A percentile compares a stretch with the other conserved stretches of the same genome.
phyloP scores from a whole-genome alignment of 2,329 filamentous ascomycete species.

The Arthrobotrys conoides region DNA sequence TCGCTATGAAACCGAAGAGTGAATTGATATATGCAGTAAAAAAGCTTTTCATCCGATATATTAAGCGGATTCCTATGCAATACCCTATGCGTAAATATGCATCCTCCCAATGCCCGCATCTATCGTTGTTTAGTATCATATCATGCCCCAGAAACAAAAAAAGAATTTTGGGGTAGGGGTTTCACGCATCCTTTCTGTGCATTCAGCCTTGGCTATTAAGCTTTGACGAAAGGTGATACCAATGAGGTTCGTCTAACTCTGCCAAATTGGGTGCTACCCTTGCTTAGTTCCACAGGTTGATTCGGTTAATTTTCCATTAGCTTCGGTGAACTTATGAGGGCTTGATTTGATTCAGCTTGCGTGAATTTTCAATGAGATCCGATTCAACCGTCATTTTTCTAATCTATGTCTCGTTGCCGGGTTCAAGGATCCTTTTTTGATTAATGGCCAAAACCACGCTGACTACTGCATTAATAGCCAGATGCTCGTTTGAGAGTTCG shows the following conservation, averaged over 20 bases:
- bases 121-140: too few species aligned
- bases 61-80: conserved; percentile 6
- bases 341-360: conserved; percentile 41
- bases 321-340: not conserved
- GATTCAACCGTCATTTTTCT: conserved; percentile 15
- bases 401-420: not conserved
- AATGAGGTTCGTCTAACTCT: conserved; percentile 50
- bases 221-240: conserved; percentile 16
- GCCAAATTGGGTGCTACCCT: conserved; percentile 40
- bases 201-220: conserved; percentile 24
- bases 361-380: conserved; percentile 37
- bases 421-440: conserved; percentile 10
- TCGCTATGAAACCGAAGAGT: conserved; percentile 9
- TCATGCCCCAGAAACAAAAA: conserved; percentile 19
- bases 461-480: conserved; percentile 34
- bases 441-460: conserved; percentile 15
- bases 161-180: conserved; percentile 24
- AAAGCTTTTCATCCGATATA: conserved; percentile 21
- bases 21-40: conserved; percentile 15
- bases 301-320: conserved; percentile 53
- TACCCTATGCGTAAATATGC: not conserved
- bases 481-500: conserved; percentile 19
- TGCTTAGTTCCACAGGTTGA: conserved; percentile 41
- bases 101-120: conserved; percentile 10
- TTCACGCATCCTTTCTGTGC: conserved; percentile 1